Evolutionary conservation across 805 yeast species (phyloP).

Genomic region (Wickerhamiella qilinensis): DNA sequence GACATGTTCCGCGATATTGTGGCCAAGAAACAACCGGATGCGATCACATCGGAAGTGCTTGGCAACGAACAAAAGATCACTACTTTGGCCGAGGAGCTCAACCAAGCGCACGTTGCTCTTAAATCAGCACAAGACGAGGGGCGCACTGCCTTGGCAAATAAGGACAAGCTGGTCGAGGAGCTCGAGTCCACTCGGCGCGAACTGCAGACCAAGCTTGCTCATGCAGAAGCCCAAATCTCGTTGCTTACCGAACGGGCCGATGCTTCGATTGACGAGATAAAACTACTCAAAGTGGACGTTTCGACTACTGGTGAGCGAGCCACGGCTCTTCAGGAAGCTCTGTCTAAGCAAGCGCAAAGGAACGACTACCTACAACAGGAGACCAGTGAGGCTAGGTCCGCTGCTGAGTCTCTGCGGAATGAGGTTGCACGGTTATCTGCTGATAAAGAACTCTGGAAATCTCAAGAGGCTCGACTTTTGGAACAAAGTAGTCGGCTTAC

Average conservation of each 20-base stretch:
- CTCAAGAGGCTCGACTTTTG: conserved; percentile 34
- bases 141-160: not conserved
- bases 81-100: not conserved
- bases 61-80: not conserved
- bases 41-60: too few species aligned
- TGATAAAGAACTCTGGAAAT: conserved; percentile 36
- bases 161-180: conserved; percentile 27
- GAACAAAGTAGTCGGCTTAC: conserved; percentile 26
- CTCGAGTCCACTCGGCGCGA: conserved; percentile 30
- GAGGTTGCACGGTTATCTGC: conserved; percentile 34
- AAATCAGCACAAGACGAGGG: not conserved
- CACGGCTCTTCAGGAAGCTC: conserved; percentile 3
- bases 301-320: too few species aligned
- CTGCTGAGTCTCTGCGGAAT: conserved; percentile 28
- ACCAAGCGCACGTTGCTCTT: not conserved
- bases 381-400: not conserved
- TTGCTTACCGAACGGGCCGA: conserved; percentile 37
- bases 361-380: not conserved
- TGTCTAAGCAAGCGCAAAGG: not conserved
- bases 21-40: not conserved
- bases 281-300: conserved; percentile 20
- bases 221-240: conserved; percentile 36
- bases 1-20: conserved; percentile 35
- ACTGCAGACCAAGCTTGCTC: conserved; percentile 33
- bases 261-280: conserved; percentile 26